A percentile compares a stretch with the other conserved stretches of the same genome.
Evolutionary conservation across 1,284 basidiomycete species (phyloP).

Genomic region (Cryptococcus hybrid): DNA sequence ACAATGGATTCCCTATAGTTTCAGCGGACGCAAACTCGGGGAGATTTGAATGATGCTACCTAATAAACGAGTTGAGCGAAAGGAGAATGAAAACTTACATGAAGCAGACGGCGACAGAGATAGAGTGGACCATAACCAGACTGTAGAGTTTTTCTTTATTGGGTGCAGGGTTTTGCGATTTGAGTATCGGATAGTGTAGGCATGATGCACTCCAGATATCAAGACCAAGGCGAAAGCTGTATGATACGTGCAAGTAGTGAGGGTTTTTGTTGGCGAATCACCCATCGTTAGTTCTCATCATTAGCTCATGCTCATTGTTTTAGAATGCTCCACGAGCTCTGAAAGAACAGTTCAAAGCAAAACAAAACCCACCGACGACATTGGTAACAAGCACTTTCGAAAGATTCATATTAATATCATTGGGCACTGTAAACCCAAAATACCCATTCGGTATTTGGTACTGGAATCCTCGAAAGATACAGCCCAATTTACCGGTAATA

Average conservation of each 20-base stretch:
- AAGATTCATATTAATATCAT: conserved; percentile 27
- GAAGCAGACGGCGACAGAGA: conserved; percentile 30
- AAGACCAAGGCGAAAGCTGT: conserved; percentile 32
- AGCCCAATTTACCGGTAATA: conserved; percentile 30
- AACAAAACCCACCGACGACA: conserved; percentile 15
- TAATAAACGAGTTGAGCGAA: background rate
- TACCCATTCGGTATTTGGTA: conserved; percentile 31
- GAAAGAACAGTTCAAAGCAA: background rate
- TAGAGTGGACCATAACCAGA: conserved; percentile 29
- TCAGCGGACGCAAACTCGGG: no score
- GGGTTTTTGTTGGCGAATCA: background rate
- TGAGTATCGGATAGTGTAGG: conserved; percentile 36
- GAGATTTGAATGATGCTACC: background rate
- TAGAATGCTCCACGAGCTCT: background rate
- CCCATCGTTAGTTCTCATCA: no score
- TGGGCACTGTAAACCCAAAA: conserved; percentile 34
- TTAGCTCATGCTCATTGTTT: background rate
- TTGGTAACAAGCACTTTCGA: conserved; percentile 25
- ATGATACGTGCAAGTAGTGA: no score
- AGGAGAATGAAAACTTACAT: conserved; percentile 9
- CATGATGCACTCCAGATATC: conserved; percentile 26
- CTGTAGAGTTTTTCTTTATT: conserved; percentile 35
- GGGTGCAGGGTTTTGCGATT: conserved; percentile 25
- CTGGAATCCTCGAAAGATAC: conserved; percentile 32
- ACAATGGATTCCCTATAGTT: no score